phyloP scores from a whole-genome alignment of 176 grass and related monocot species.

The Alopecurus myosuroides region DNA sequence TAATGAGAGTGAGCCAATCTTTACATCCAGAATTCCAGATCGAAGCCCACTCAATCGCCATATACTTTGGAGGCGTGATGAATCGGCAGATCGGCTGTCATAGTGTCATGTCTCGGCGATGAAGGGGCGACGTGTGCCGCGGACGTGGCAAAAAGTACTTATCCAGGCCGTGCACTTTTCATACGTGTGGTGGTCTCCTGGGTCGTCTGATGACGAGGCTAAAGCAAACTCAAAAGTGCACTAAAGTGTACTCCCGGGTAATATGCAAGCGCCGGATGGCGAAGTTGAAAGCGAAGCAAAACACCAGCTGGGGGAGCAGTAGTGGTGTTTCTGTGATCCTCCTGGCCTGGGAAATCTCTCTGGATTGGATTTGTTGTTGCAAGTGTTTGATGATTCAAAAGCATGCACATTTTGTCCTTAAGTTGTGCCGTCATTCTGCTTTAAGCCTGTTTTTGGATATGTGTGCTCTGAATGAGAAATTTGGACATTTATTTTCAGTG shows the following conservation, averaged over 20 bases:
- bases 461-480: neutral
- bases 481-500: neutral
- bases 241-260: neutral
- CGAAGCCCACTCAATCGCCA: conserved; percentile 14
- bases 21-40: conserved; percentile 9
- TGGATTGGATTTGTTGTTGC: neutral
- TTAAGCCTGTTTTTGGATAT: neutral
- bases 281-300: neutral
- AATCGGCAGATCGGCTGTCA: neutral
- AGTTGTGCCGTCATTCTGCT: neutral
- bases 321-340: neutral
- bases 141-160: neutral
- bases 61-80: neutral
- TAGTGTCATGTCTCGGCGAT: neutral
- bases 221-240: neutral
- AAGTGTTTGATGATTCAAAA: neutral
- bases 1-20: neutral
- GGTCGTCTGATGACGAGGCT: neutral
- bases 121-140: neutral
- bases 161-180: neutral
- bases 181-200: neutral
- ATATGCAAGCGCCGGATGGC: neutral
- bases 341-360: neutral
- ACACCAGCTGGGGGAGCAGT: neutral
- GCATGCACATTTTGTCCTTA: neutral